Percentiles rank a stretch among this genome's conserved stretches.
Conservation (phyloP, 2,329 filamentous ascomycete species). For the Macroventuria anomochaeta region DNA sequence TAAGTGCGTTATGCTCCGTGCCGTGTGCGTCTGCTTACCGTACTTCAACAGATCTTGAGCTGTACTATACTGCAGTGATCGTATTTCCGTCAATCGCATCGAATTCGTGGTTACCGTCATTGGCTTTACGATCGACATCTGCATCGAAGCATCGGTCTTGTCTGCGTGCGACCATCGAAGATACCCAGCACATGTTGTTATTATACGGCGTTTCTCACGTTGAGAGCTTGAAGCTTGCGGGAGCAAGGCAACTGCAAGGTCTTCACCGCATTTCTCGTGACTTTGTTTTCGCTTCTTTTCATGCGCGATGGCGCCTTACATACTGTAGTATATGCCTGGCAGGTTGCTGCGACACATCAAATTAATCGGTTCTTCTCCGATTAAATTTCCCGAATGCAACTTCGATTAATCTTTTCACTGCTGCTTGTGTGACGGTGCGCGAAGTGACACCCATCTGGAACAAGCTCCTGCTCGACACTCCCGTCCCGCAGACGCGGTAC, state of each 20-base stretch:
- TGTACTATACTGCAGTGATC: not conserved
- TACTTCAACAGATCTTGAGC: not conserved
- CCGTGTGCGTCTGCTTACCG: not conserved
- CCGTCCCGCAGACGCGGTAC: not conserved
- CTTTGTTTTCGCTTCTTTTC: not conserved
- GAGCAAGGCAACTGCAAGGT: not conserved
- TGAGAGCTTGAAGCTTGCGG: not conserved
- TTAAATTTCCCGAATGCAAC: not conserved
- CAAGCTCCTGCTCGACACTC: not conserved
- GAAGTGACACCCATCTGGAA: not conserved
- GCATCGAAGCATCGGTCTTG: not conserved
- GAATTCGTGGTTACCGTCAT: not conserved
- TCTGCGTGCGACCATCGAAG: not conserved
- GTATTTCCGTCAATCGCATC: not conserved
- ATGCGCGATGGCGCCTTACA: conserved; percentile 6
- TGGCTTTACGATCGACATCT: not conserved
- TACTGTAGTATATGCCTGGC: conserved; percentile 12
- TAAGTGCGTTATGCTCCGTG: not conserved
- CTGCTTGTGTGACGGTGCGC: not conserved
- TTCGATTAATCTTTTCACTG: not conserved
- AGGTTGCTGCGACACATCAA: not conserved
- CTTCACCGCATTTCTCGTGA: not conserved
- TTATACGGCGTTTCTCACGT: not conserved
- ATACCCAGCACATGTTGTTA: conserved; percentile 1
- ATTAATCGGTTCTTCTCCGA: not conserved